Conservation (phyloP, 768 basidiomycete species). For the button mushroom (Agaricus bisporus) region DNA sequence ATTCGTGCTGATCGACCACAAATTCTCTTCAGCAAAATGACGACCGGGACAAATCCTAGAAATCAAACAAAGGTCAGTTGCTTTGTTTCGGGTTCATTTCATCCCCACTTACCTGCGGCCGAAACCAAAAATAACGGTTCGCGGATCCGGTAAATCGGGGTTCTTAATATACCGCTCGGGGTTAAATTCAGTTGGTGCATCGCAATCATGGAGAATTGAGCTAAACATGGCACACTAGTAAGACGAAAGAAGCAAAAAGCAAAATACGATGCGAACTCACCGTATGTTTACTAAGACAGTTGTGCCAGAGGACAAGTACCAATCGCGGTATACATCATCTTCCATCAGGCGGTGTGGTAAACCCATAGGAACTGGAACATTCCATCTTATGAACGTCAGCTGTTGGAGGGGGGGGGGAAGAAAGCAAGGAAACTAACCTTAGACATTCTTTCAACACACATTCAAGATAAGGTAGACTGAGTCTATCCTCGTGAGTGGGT, state of each 20-base stretch:
- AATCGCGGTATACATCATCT: conserved; percentile 42
- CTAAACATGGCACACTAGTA: conserved; percentile 16
- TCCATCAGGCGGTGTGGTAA: conserved; percentile 47
- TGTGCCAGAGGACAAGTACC: conserved; percentile 39
- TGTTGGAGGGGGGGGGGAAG: background rate
- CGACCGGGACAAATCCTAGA: conserved; percentile 48
- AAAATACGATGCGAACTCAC: conserved; percentile 21
- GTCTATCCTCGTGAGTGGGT: conserved; percentile 38
- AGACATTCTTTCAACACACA: conserved; percentile 42
- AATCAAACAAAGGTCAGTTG: background rate
- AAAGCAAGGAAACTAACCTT: conserved; percentile 25
- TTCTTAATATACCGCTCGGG: conserved; percentile 45
- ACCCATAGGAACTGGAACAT: conserved; percentile 42
- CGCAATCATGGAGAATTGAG: conserved; percentile 37
- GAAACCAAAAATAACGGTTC: conserved; percentile 50
- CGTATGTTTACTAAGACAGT: conserved; percentile 38
- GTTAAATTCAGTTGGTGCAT: conserved; percentile 38
- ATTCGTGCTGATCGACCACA: conserved; percentile 40
- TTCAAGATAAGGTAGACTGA: conserved; percentile 40
- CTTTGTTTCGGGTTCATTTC: background rate
- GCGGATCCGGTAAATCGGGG: conserved; percentile 35
- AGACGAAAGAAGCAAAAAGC: background rate
- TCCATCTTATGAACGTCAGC: conserved; percentile 30
- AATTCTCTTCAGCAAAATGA: conserved; percentile 41
- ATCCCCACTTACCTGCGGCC: conserved; percentile 37